A percentile compares a stretch with the other conserved stretches of the same genome.
These are phyloP conservation scores for Aspergillus wentii DNA, from an alignment of 495 filamentous ascomycete species.

Conservation along the genomic window DNA sequence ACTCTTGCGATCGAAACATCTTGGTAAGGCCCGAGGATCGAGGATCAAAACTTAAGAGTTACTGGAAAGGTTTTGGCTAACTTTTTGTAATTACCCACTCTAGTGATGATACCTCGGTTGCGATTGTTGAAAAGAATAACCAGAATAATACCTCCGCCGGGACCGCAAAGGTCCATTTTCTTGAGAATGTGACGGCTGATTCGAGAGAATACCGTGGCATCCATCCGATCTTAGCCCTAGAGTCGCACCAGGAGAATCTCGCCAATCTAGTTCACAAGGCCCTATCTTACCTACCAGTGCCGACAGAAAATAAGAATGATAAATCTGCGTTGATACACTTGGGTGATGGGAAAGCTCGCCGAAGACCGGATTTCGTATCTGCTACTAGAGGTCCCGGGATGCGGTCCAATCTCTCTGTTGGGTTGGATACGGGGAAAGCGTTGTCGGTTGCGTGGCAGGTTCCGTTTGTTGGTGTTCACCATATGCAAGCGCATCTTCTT, in stretches of 20 bases:
- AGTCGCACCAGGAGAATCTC: constrained; percentile 67
- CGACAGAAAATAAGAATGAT: constrained; percentile 9
- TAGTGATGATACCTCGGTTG: constrained; percentile 91
- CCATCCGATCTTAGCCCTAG: constrained; percentile 66
- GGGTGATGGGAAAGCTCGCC: constrained; percentile 23
- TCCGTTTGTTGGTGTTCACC: constrained; percentile 80
- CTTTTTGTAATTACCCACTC: neutral
- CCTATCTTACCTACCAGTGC: constrained; percentile 46
- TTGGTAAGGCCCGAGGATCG: constrained; percentile 45
- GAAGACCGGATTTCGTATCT: constrained; percentile 72
- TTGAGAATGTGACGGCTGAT: constrained; percentile 77
- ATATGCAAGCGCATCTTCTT: constrained; percentile 95
- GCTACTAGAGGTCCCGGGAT: constrained; percentile 92
- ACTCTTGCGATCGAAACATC: constrained; percentile 92
- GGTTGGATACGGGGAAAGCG: constrained; percentile 83
- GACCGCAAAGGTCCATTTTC: constrained; percentile 62
- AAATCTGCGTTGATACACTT: constrained; percentile 16
- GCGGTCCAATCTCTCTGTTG: constrained; percentile 64
- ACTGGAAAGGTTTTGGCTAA: constrained; percentile 9
- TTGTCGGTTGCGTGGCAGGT: constrained; percentile 77
- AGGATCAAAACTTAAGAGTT: neutral
- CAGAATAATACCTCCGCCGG: constrained; percentile 9
- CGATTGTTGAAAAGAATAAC: constrained; percentile 62
- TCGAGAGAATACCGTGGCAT: constrained; percentile 67
- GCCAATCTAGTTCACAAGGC: constrained; percentile 62